These are phyloP conservation scores for Apocynum venetum DNA, from an alignment of 257 asterid species.

Conservation along the genomic window DNA sequence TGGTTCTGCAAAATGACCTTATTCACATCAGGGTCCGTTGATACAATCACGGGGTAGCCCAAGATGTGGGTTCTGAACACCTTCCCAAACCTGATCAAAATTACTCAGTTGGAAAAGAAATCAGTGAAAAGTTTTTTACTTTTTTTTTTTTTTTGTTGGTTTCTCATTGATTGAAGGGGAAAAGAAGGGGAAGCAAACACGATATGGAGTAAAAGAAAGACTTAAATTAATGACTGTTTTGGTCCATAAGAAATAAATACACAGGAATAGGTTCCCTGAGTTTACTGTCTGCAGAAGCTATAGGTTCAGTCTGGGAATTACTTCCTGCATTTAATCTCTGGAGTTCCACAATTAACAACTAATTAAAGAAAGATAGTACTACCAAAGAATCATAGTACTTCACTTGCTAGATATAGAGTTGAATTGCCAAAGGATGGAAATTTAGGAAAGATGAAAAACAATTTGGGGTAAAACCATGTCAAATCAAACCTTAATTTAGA, in stretches of 20 bases:
- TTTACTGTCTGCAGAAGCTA: slow-evolving; percentile 4
- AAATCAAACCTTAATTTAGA: background rate
- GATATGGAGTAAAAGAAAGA: too few species aligned
- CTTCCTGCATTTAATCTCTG: background rate
- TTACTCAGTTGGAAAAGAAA: background rate
- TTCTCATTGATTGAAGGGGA: background rate
- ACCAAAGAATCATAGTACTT: too few species aligned
- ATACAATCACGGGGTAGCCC: slow-evolving; percentile 78
- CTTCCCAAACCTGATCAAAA: slow-evolving; percentile 62
- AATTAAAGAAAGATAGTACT: too few species aligned
- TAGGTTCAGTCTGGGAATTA: background rate
- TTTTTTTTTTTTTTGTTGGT: background rate
- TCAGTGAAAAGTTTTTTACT: background rate
- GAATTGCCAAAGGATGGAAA: background rate
- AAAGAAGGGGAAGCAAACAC: too few species aligned
- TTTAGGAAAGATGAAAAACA: background rate
- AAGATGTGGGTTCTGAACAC: slow-evolving; percentile 81
- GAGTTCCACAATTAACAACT: background rate
- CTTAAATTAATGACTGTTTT: background rate
- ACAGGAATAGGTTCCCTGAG: background rate
- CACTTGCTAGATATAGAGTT: too few species aligned
- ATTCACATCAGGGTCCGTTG: slow-evolving; percentile 84
- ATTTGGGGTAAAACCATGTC: background rate
- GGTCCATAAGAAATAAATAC: background rate
- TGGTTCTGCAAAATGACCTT: slow-evolving; percentile 60